Percentiles rank a stretch among this genome's conserved stretches.
Evolutionary conservation across 805 yeast species (phyloP).

Genomic region (Cyberlindnera sargentensis): DNA sequence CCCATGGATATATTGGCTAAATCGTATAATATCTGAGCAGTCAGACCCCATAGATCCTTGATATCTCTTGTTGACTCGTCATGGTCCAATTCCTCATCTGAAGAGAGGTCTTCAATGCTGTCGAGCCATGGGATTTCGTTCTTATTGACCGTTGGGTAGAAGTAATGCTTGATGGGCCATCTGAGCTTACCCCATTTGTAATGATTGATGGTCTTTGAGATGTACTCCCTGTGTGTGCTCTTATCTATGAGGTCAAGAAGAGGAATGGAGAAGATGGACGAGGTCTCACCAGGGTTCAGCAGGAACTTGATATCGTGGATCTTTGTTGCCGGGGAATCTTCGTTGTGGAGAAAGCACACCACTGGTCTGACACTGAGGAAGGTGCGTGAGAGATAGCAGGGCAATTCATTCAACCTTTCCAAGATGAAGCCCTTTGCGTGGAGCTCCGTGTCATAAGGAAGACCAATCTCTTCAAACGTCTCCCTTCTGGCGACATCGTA

Average conservation of each 20-base stretch:
- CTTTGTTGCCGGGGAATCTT: constrained; percentile 12
- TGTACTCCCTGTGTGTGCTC: constrained; percentile 25
- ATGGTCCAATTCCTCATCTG: constrained; percentile 40
- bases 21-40: constrained; percentile 74
- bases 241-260: constrained; percentile 45
- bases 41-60: constrained; percentile 77
- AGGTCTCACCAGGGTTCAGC: constrained; percentile 72
- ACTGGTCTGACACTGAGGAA: constrained; percentile 80
- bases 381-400: constrained; percentile 77
- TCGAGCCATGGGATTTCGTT: constrained; percentile 60
- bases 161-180: constrained; percentile 57
- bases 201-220: constrained; percentile 24
- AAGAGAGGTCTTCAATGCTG: constrained; percentile 51
- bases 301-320: constrained; percentile 32
- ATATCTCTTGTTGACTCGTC: constrained; percentile 33
- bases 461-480: constrained; percentile 81
- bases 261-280: constrained; percentile 66
- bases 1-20: constrained; percentile 47
- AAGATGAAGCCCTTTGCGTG: constrained; percentile 44
- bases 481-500: constrained; percentile 77
- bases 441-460: constrained; percentile 42
- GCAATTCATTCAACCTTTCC: constrained; percentile 56
- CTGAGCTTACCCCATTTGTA: constrained; percentile 68
- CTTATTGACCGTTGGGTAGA: constrained; percentile 46
- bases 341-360: constrained; percentile 49